These are phyloP conservation scores for Raphanus raphanistrum DNA, from an alignment of 345 rosid species.

Conservation along the genomic window DNA sequence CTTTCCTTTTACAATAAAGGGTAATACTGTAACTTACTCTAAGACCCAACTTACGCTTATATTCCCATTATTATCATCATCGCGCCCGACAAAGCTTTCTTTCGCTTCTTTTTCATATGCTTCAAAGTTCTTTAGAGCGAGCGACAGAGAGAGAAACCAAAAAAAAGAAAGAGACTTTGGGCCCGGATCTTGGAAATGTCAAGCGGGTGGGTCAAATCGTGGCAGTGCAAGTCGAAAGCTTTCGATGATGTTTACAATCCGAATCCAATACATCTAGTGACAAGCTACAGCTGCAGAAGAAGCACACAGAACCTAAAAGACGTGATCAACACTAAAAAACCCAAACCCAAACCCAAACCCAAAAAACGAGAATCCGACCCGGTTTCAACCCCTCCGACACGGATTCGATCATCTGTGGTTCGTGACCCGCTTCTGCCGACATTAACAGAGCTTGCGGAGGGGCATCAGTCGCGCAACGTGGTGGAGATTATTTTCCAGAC, in stretches of 20 bases:
- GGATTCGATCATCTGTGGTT: constrained; percentile 41
- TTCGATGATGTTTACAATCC: constrained; percentile 80
- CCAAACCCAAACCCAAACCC: constrained; percentile 35
- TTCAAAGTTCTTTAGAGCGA: constrained; percentile 29
- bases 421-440: constrained; percentile 62
- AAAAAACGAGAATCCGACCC: constrained; percentile 39
- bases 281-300: constrained; percentile 69
- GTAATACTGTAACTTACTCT: background rate
- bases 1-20: background rate
- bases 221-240: constrained; percentile 93
- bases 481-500: constrained; percentile 94
- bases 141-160: constrained; percentile 6
- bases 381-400: constrained; percentile 28
- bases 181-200: constrained; percentile 53
- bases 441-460: constrained; percentile 71
- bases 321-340: constrained; percentile 55
- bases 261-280: constrained; percentile 39
- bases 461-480: constrained; percentile 89
- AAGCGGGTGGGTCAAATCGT: constrained; percentile 80
- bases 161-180: constrained; percentile 9
- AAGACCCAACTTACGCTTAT: constrained; percentile 27
- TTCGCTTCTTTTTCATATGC: constrained; percentile 16
- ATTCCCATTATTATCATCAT: constrained; percentile 24
- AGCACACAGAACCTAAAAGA: constrained; percentile 64
- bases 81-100: constrained; percentile 35